Evolutionary conservation across 139 green algal species (phyloP), one percentile per base, ranked within the genome.

Genomic region (Micromonas commoda): DNA sequence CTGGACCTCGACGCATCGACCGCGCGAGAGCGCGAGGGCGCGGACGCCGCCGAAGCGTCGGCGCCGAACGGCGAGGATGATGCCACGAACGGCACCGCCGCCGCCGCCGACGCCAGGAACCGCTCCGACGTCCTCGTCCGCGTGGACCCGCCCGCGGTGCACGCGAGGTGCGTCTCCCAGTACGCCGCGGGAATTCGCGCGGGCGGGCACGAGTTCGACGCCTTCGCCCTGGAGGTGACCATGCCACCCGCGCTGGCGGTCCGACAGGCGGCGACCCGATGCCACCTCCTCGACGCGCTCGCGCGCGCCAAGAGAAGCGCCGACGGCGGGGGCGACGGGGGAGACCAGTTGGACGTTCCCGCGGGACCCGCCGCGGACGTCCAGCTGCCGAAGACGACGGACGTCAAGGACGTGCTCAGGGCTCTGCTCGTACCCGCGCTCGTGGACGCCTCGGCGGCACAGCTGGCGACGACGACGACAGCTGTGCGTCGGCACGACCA

Each of bases 371-470:
- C 45, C 6, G 16, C 63, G 9, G 63, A 9, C 63, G 28, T 19
- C 63, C 9, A 32, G 28, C 26, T 33, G 9, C 26, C 26, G 63
- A 69, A 69, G 16, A 19, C 28, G 26, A 19, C 9, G 63, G 63
- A 69, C 63, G 28, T 69, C 63, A 69, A 69, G 63, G 63, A 69
- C 28, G 63, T 33, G 63, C 16, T 69, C 63, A 9, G 28, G 9
- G 26, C 26, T 19, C 26, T 33, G 63, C 9, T 69, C 63, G 6
- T 69, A 9, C 63, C 63, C 9, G 9, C 16, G 9, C 26, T 69
- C 13, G 63, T 32, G 63, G 16, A 69, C 6, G n/a, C n/a, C 6
- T 33, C 26, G 26, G 63, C 26, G 63, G 26, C n/a, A n/a, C n/a
- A n/a, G n/a, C n/a, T n/a, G n/a, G n/a, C n/a, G n/a, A n/a, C n/a